Conservation (phyloP, 176 grass and related monocot genomes). For the Avena atlantica region DNA sequence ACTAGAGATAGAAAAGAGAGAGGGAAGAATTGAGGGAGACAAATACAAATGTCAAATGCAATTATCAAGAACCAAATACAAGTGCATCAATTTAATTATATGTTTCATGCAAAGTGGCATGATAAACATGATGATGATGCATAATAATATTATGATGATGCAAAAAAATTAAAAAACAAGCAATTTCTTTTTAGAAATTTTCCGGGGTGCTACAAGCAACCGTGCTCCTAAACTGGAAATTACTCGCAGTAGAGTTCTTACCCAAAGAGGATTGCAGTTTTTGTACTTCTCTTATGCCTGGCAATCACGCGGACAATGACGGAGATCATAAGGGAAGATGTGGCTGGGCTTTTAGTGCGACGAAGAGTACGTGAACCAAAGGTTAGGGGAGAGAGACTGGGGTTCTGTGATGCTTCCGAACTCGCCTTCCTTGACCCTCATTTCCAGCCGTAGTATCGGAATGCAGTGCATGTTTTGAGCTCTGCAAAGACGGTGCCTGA, state of each 20-base stretch:
- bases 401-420: conserved; percentile 69
- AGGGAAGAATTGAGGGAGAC: too few relatives aligned
- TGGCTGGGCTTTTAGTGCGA: conserved; percentile 69
- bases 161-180: too few relatives aligned
- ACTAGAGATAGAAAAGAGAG: too few relatives aligned
- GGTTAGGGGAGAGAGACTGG: conserved; percentile 75
- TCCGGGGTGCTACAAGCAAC: conserved; percentile 35
- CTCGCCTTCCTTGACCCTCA: conserved; percentile 50
- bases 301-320: conserved; percentile 71
- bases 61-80: too few relatives aligned
- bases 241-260: conserved; percentile 79
- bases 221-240: conserved; percentile 76
- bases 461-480: conserved; percentile 66
- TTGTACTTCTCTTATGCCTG: conserved; percentile 77
- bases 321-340: conserved; percentile 79
- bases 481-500: conserved; percentile 50
- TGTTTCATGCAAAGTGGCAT: too few relatives aligned
- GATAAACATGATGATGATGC: too few relatives aligned
- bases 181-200: too few relatives aligned
- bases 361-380: conserved; percentile 65
- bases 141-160: too few relatives aligned
- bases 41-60: too few relatives aligned
- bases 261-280: conserved; percentile 79
- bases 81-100: too few relatives aligned
- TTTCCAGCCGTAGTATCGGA: conserved; percentile 76